Base-by-base conservation (phyloP, 805 yeast species). In the Pichia gijzeniarum region DNA sequence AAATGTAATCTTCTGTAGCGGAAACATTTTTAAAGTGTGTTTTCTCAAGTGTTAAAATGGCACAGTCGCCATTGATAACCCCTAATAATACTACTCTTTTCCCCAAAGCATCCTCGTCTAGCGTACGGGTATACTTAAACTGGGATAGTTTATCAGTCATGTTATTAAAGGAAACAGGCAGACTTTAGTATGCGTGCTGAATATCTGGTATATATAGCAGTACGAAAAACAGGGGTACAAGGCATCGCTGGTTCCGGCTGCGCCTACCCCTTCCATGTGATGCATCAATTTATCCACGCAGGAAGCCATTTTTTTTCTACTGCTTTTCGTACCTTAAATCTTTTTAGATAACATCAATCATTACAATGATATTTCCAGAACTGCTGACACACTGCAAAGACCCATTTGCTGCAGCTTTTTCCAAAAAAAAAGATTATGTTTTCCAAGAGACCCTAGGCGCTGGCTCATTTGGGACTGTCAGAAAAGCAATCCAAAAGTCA, bases 381-480 rank as follows among this genome's bases (percentile, higher is more conserved):
- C 16, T 39, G 20, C 4, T 39, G 16, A 12, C 41, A 18, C 34
- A 39, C 28, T 25, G 28, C 28, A 25, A 10, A 25, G 28, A 25
- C 10, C 41, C 41, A 5, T 39, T 39, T 39, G 25, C 42, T 10
- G 12, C 14, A 8, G 40, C 47, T 12, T 41, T 41, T 14, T 27
- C 39, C 13, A 76, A 85, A 57, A 87, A 88, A 64, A 63, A 72
- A 40, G 71, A 76, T 48, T 90, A 87, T 58, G 76, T 80, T 8
- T 86, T 89, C 61, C 91, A 90, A 12, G 78, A 77, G 48, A 87
- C 96, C 0, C 67, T 90, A 12, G 98, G 98, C 9, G 97, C 97
- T 0, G 98, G 99, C 5, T 79, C 95, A 1, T 93, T 88, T 64
- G 98, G 99, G 34, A 82, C 91, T 2, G 98, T 91, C 3, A 74